A percentile compares a stretch with the other conserved stretches of the same genome.
Conservation (phyloP, 345 rosid genomes). For the Eucalyptus sp. region DNA sequence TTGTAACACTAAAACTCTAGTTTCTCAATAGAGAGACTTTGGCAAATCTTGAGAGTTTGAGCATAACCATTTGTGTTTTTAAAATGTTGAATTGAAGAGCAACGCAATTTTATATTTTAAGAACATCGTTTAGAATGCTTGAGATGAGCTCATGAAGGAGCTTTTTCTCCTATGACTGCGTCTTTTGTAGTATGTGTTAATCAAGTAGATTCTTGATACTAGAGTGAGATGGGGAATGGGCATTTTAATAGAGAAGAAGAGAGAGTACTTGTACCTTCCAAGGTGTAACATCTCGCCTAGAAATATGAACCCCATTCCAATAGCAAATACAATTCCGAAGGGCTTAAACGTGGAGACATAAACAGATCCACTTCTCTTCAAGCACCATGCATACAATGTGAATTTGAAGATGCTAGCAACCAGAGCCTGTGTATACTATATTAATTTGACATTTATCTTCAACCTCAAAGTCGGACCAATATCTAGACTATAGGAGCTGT, state of each 20-base stretch:
- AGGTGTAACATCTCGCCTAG: constrained; percentile 32
- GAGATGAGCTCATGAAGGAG: background rate
- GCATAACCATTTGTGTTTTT: background rate
- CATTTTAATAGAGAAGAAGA: background rate
- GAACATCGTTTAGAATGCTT: background rate
- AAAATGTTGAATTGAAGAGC: background rate
- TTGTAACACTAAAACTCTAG: background rate
- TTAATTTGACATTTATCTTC: background rate
- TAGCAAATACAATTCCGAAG: constrained; percentile 37
- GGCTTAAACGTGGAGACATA: constrained; percentile 64
- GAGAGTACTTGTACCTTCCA: constrained; percentile 24
- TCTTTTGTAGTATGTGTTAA: background rate
- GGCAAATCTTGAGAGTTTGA: background rate
- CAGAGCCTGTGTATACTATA: background rate
- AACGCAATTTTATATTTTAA: background rate
- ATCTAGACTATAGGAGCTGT: background rate
- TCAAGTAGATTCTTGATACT: background rate
- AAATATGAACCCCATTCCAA: constrained; percentile 21
- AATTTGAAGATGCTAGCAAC: constrained; percentile 22
- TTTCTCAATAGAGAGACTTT: background rate
- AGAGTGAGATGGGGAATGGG: background rate
- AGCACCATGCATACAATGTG: constrained; percentile 42
- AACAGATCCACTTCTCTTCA: constrained; percentile 42
- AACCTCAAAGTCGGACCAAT: background rate
- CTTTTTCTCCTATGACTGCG: background rate